Conservation (phyloP, 2,329 filamentous ascomycete species). For the Aciculosporium take region DNA sequence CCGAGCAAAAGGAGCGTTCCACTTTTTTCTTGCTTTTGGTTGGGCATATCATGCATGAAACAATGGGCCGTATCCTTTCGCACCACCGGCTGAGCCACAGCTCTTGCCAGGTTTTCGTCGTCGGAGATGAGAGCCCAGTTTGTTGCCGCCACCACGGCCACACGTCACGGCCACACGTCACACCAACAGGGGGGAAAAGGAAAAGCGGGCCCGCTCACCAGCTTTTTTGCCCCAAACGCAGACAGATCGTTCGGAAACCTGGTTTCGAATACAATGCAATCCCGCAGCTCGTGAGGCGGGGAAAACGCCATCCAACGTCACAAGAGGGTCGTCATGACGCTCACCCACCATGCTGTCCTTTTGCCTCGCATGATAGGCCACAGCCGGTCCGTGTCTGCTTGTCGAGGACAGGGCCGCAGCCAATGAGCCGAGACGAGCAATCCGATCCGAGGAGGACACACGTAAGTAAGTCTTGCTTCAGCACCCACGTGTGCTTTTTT, state of each 20-base stretch:
- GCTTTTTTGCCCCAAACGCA: too few relatives aligned
- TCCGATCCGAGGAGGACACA: constrained; percentile 2
- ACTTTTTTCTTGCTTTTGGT: too few relatives aligned
- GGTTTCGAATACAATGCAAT: background rate
- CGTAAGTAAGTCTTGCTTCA: constrained; percentile 3
- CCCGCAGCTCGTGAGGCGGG: background rate
- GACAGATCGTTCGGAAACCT: background rate
- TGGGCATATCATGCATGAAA: too few relatives aligned
- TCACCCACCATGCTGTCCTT: background rate
- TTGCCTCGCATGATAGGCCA: constrained; percentile 1
- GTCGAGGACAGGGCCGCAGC: background rate
- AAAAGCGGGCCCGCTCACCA: too few relatives aligned
- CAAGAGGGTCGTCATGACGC: constrained; percentile 5
- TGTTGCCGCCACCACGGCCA: too few relatives aligned
- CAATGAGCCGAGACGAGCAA: constrained; percentile 1
- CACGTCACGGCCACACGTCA: too few relatives aligned
- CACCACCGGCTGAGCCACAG: too few relatives aligned
- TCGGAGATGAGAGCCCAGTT: too few relatives aligned
- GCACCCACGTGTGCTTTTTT: background rate
- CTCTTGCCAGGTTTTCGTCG: too few relatives aligned
- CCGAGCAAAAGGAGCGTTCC: too few relatives aligned
- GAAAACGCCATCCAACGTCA: constrained; percentile 5
- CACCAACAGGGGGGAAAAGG: too few relatives aligned
- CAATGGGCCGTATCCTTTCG: too few relatives aligned
- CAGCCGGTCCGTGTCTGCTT: background rate